Base-by-base conservation (phyloP, 1,139 yeast species). In the Zygoascus meyerae region DNA sequence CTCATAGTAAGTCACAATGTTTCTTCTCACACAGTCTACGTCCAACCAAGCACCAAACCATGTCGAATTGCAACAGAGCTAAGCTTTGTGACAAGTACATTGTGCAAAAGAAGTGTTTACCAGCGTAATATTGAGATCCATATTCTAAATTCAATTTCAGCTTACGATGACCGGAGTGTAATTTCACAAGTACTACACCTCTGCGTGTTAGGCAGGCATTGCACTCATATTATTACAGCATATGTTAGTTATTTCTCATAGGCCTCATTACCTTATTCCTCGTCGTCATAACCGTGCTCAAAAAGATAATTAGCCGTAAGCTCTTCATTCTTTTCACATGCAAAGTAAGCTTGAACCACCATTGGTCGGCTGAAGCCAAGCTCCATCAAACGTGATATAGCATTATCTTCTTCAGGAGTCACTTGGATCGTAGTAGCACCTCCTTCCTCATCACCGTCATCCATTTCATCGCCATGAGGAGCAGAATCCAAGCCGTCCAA, bases 291-390 rank as follows among this genome's bases (percentile, higher is more conserved):
- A 34, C 73, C 73, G 48, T 70, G 70, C 56, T 70, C 73, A 50
- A 84, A 86, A 60, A 92, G 74, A 62, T 87, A 79, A 69, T 92
- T 94, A 35, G 97, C 98, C 40, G 98, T 89, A 59, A 87, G 78
- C 71, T 92, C 97, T 70, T 92, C 98, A 68, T 92, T 89, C 72
- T 90, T 92, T 63, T 94, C 98, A 67, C 98, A 92, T 40, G 97
- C 98, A 76, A 94, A 83, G 70, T 87, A 94, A 33, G 95, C 95
- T 70, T 90, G 97, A 52, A 90, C 79, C 44, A 86, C 98, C 53
- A 85, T 71, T 59, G 82, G 77, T 57, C 95, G 78, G 55, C 86
- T 95, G 62, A 92, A 92, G 0, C 99, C 99, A 55, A 92, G 75
- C 63, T 85, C 97, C 64, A 95, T 83, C 56, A 92, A 74, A 63